Evolutionary conservation across 805 yeast species (phyloP), one percentile per base, ranked within the genome.

Genomic region (Wickerhamomyces ciferrii): DNA sequence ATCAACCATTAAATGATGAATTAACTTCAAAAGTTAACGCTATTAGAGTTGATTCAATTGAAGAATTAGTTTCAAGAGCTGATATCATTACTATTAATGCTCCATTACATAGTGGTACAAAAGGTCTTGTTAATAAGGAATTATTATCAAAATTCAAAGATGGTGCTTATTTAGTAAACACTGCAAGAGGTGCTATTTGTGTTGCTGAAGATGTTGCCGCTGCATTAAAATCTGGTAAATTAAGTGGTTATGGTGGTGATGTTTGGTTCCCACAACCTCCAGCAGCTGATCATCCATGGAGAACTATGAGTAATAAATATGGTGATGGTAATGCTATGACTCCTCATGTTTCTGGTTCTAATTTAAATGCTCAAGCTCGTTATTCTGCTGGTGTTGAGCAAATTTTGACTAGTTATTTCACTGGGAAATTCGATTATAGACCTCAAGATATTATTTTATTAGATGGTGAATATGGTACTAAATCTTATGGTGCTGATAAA

Each of bases 191-290:
- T 50, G 92, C 91, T 39, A 86, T 86, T 55, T 76, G 86, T 62
- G 81, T 75, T 47, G 83, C 78, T 43, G 74, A 84, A 59, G 94
- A 82, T 55, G 85, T 86, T 52, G 90, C 88, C 0, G 90, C 73
- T 14, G 92, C 92, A 1, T 76, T 86, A 35, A 61, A 71, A 45
- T 67, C 79, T 35, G 94, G 94, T 43, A 83, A 82, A 55, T 62
- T 86, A 43, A 72, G 83, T 57, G 92, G 91, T 43, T 86, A 85
- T 61, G 94, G 91, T 58, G 94, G 92, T 55, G 94, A 86, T 65
- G 94, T 86, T 44, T 85, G 92, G 89, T 76, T 59, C 70, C 84
- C 83, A n/a, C 95, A 86, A 66, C 95, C 95, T 38, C 87, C 92
- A 24, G 89, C 90, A 52, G 68, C 70, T 45, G 75, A 74, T 63